Base-by-base conservation (phyloP, 345 rosid genomes). In the Euphorbia lathyris region DNA sequence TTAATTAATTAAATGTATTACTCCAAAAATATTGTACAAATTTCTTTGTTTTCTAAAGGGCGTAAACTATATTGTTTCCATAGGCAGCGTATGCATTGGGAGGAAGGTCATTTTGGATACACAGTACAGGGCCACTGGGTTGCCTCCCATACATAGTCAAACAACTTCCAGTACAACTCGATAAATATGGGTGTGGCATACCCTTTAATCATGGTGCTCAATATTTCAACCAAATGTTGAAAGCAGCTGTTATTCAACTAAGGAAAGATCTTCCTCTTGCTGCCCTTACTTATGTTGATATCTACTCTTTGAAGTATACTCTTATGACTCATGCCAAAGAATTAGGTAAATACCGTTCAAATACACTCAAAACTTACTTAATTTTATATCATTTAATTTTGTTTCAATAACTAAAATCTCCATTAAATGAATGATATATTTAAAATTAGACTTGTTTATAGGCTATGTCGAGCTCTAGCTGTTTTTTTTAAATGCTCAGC, bases 141-240 rank as follows among this genome's bases (percentile, higher is more conserved):
- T 74, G 73, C 52, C 16, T 63, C 43, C 78, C 78, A 10, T 69
- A 57, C 36, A 67, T 79, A 19, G 8, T 87, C 36, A 90, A 79
- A 58, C 74, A 80, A 23, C 79, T 76, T 51, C 83, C 69, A 0
- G 68, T 80, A 23, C 81, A 81, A 57, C 48, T 84, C 2, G 90
- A 90, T 52, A 58, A 26, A 36, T 67, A 79, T 38, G 95, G 98
- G 22, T 88, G 95, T 66, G 88, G 86, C 2, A 56, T 66, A 61
- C 85, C 87, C 0, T 86, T 73, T 73, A 88, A 93, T 34, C 86
- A 85, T 65, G 83, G 84, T 25, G 81, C 90, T 61, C 88, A 68
- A 25, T 84, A 66, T 51, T 90, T 79, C 74, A 86, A 90, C 73
- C 57, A 27, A 0, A 55, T 32, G 43, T 58, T 87, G 68, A 82